A percentile compares a stretch with the other conserved stretches of the same genome.
phyloP scores from a whole-genome alignment of 768 basidiomycete genomes.

The Tricholoma flavovirens region DNA sequence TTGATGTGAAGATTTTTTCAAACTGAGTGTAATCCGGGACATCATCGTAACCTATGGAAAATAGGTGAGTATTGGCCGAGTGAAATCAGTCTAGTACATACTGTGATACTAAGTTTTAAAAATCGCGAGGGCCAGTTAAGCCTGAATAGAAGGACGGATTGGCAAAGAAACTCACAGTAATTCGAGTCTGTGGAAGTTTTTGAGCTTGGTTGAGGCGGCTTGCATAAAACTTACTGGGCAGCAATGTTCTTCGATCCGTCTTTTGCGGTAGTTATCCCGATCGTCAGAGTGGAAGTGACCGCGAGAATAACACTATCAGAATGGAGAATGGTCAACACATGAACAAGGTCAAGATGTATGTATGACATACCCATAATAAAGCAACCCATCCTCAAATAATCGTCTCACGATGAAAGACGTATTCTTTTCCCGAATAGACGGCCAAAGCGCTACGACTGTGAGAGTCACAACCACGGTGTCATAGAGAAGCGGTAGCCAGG shows the following conservation, averaged over 20 bases:
- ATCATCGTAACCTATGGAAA: constrained; percentile 53
- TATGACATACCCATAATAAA: constrained; percentile 37
- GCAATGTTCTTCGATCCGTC: constrained; percentile 19
- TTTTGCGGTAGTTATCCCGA: constrained; percentile 40
- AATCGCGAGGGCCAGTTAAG: not conserved
- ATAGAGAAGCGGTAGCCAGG: constrained; percentile 45
- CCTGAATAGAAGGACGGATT: not conserved
- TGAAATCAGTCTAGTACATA: not conserved
- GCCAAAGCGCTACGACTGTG: constrained; percentile 33
- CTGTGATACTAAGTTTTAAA: not conserved
- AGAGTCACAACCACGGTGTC: constrained; percentile 38
- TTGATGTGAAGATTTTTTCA: constrained; percentile 38
- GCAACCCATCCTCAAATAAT: constrained; percentile 39
- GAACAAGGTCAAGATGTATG: not conserved
- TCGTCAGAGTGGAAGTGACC: constrained; percentile 36
- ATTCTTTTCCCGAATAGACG: constrained; percentile 26
- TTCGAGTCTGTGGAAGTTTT: constrained; percentile 25
- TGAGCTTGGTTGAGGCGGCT: not conserved
- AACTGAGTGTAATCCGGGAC: constrained; percentile 60
- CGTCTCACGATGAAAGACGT: constrained; percentile 34
- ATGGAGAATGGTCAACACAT: not conserved
- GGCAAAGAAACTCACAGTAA: constrained; percentile 28
- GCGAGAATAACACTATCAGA: constrained; percentile 36
- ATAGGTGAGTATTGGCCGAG: constrained; percentile 3
- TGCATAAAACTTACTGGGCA: constrained; percentile 35